Percentiles rank a stretch among this genome's conserved stretches.
phyloP scores from a whole-genome alignment of 2,329 filamentous ascomycete species.

The Hirsutella thompsonii region DNA sequence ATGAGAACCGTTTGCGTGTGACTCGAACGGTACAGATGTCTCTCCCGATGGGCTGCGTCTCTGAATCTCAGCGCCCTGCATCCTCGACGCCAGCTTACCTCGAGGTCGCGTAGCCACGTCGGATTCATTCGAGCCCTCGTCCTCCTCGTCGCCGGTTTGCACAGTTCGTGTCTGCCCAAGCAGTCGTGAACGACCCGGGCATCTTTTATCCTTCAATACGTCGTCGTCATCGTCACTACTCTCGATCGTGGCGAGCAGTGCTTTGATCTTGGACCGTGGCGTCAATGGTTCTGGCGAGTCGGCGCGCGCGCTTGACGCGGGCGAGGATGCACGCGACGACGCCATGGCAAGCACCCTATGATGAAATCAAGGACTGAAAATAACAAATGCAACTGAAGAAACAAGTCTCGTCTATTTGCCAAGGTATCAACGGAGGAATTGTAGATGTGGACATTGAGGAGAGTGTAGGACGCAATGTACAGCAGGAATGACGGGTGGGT shows the following conservation, averaged over 20 bases:
- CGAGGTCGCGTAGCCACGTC: slow-evolving; percentile 34
- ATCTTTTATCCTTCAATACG: slow-evolving; percentile 3
- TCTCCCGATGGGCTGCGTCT: too few species aligned
- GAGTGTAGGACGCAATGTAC: not conserved
- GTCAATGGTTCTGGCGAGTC: slow-evolving; percentile 22
- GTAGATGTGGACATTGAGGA: not conserved
- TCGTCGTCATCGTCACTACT: slow-evolving; percentile 34
- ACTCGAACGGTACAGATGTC: too few species aligned
- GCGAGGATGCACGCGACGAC: not conserved
- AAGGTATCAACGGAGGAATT: not conserved
- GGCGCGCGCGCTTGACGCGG: not conserved
- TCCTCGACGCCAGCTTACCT: slow-evolving; percentile 51
- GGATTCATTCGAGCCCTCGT: slow-evolving; percentile 31
- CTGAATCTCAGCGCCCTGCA: slow-evolving; percentile 43
- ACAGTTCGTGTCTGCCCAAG: not conserved
- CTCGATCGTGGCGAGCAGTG: slow-evolving; percentile 37
- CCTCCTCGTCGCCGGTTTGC: slow-evolving; percentile 9
- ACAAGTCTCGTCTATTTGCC: not conserved
- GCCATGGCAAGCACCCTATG: not conserved
- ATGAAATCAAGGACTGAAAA: not conserved
- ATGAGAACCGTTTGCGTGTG: too few species aligned
- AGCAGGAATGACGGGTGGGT: not conserved
- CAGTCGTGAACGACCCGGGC: not conserved
- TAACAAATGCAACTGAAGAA: not conserved
- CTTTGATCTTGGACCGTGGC: slow-evolving; percentile 41